Evolutionary conservation across 2,329 filamentous ascomycete species (phyloP).

Genomic region (Dactylonectria macrodidyma): DNA sequence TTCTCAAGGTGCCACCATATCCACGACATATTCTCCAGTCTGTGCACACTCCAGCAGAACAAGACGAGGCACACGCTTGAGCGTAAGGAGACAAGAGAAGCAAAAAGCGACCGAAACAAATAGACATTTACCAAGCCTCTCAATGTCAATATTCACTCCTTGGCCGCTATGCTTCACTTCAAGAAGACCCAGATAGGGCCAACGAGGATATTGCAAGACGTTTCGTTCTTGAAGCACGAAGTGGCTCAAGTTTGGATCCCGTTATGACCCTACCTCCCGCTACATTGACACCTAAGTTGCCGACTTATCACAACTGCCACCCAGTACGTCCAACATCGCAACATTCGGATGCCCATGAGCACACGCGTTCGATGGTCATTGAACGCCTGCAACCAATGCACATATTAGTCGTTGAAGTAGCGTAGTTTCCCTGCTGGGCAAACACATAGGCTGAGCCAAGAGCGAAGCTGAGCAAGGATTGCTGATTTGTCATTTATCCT

Average conservation of each 20-base stretch:
- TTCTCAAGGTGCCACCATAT: too few relatives aligned
- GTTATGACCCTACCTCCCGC: background rate
- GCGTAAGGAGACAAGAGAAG: too few relatives aligned
- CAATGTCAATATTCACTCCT: too few relatives aligned
- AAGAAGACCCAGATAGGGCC: too few relatives aligned
- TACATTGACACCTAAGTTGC: background rate
- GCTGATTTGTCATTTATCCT: background rate
- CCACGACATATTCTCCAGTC: background rate
- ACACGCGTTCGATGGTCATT: background rate
- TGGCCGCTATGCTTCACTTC: too few relatives aligned
- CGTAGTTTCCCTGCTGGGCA: too few relatives aligned
- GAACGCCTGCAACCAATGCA: background rate
- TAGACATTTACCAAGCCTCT: too few relatives aligned
- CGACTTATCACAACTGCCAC: background rate
- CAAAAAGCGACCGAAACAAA: too few relatives aligned
- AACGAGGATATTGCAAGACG: too few relatives aligned
- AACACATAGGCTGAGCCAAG: background rate
- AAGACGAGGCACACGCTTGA: too few relatives aligned
- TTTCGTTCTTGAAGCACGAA: background rate
- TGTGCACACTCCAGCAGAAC: background rate
- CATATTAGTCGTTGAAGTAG: background rate
- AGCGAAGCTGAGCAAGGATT: too few relatives aligned
- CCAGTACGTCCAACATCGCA: background rate
- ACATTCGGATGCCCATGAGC: background rate
- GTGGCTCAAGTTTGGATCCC: background rate